Percentiles rank a stretch among this genome's conserved stretches.
phyloP scores from a whole-genome alignment of 805 yeast genomes.

The Dipodascus geniculatus region DNA sequence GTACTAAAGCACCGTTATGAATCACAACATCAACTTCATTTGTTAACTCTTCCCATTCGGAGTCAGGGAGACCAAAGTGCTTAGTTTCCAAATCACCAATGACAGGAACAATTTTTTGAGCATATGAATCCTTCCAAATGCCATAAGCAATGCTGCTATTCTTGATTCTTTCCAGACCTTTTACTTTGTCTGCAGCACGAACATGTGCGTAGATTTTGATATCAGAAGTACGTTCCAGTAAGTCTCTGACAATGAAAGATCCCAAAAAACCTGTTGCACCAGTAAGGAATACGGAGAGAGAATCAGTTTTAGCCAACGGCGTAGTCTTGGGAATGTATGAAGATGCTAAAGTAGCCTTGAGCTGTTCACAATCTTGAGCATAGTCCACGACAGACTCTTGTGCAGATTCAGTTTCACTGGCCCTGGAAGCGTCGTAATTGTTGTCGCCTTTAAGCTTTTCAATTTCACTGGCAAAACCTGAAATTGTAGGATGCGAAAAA shows the following conservation, averaged over 20 bases:
- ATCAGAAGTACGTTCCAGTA: conserved; percentile 44
- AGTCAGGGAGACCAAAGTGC: conserved; percentile 56
- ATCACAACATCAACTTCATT: conserved; percentile 65
- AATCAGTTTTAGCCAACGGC: conserved; percentile 26
- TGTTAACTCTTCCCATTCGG: conserved; percentile 47
- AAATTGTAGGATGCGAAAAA: conserved; percentile 80
- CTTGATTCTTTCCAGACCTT: conserved; percentile 67
- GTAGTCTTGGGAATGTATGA: conserved; percentile 34
- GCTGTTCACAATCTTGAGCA: conserved; percentile 59
- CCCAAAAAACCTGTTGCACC: conserved; percentile 98
- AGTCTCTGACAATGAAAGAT: conserved; percentile 70
- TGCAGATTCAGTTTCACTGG: conserved; percentile 24
- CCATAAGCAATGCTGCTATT: conserved; percentile 77
- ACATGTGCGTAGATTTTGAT: conserved; percentile 79
- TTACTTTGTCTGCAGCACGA: conserved; percentile 57
- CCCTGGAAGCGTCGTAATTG: conserved; percentile 19
- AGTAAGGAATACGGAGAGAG: conserved; percentile 66
- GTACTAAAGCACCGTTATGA: conserved; percentile 97
- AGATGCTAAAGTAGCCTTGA: conserved; percentile 32
- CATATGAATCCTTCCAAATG: conserved; percentile 56
- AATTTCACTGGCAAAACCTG: conserved; percentile 64
- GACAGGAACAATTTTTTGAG: conserved; percentile 50
- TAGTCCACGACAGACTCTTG: conserved; percentile 34
- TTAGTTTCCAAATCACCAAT: conserved; percentile 68
- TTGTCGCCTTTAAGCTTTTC: conserved; percentile 42